Evolutionary conservation across 805 yeast genomes (phyloP), one percentile per base, ranked within the genome.

Genomic region (Millerozyma miso): DNA sequence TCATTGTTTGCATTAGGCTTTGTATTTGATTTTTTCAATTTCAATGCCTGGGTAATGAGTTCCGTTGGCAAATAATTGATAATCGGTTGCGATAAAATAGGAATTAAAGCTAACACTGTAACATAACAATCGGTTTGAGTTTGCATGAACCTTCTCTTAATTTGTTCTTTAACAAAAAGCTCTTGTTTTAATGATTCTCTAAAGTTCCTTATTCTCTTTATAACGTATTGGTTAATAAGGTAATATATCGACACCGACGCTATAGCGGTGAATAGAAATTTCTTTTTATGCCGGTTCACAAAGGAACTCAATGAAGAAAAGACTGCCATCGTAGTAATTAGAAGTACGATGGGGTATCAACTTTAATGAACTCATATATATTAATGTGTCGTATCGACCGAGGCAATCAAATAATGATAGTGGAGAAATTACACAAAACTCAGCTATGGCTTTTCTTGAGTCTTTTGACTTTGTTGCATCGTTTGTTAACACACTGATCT

Each of bases 121-220:
- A 80, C 81, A 40, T 85, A 74, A 37, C 96, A 87, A 62, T 91
- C 98, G 52, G 83, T 82, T 56, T 90, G 97, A 8, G 97, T 91
- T 67, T 89, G 97, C 39, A 85, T 81, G 55, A 89, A 91, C 44
- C 97, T 69, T 52, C 93, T 74, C 52, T 83, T 83, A 45, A 90
- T 84, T 46, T 71, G 76, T 47, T 69, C 71, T 53, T 69, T 68
- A 42, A 69, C 67, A 39, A 63, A 60, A 40, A 67, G 57, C 44
- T 71, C 76, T 48, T 70, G 72, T 40, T 52, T 59, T 48, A 71
- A 55, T 3, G 69, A 53, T 42, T 65, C 62, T 47, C 69, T 74
- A 52, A 69, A 67, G 51, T 65, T 57, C 40, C 68, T 59, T 42
- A 71, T 58, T 44, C 63, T 62, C 49, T 60, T 60, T 46, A 70